Evolutionary conservation across 2,329 filamentous ascomycete genomes (phyloP), one percentile per base, ranked within the genome.

Genomic region (Davidsoniella virescens): DNA sequence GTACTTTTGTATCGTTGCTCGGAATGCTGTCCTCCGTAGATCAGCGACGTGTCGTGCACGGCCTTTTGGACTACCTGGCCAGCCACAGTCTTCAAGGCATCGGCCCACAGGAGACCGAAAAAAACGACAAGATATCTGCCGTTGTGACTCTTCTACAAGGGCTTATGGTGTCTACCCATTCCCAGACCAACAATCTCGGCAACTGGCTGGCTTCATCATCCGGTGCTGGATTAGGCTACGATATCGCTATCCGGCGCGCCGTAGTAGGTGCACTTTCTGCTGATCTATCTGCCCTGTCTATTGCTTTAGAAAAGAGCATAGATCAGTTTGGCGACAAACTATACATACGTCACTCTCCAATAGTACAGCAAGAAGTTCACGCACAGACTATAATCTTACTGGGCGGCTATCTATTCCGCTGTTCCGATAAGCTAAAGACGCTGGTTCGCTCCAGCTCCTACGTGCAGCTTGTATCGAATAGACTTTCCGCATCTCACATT

Each of bases 291-390:
- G 65, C 64, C 17, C 64, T 86, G 2, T 65, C 70, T 4, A 66
- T 61, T 0, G 66, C 84, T 36, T 61, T 90, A 51, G 78, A 87
- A 58, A 85, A 78, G 59, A 76, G 72, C 45, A 67, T 94, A 45
- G 69, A 69, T 38, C 76, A 82, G 45, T 94, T 96, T 62, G 85
- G 86, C 1, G 88, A 95, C 58, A 78, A 83, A 46, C 68, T 96
- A 9, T 94, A 87, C 59, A 87, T 96, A 57, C 84, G 78, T 52
- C 87, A 96, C 63, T 77, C 83, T 0, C 81, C 88, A 4, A 76
- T 84, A n/a, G 61, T 92, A 38, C 84, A 88, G 59, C 92, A 98
- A 71, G 86, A 96, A 73, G 87, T 80, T 23, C 82, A 88, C 60
- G 76, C 84, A 1, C 86, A 96, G 63, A 72, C 84, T 5, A 66